Base-by-base conservation (phyloP, 2,329 filamentous ascomycete genomes). In the Colletotrichum higginsianum region DNA sequence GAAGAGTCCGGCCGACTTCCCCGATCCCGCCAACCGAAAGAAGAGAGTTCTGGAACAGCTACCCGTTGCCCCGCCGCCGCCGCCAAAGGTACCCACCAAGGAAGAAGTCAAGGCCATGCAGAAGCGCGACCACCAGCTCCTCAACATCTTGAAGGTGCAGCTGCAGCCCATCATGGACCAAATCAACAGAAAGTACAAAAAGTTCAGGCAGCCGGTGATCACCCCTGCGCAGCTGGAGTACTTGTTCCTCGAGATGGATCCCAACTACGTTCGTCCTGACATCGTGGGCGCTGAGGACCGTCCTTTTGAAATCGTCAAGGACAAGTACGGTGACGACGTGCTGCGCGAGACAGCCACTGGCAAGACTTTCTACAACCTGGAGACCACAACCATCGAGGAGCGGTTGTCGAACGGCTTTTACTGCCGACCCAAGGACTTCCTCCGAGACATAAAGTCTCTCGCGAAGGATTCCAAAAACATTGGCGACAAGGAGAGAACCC, bases 101-200 rank as follows among this genome's bases (percentile, higher is more conserved):
- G 93, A 93, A 66, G 94, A 98, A 78, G 87, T 93, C 71, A 95
- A 94, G 79, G 90, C 89, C 2, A 91, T 96, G 79, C 93, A 93
- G 82, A 93, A 94, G 81, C 90, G 90, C 73, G 97, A 99, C 78
- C 91, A 94, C 60, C 91, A 96, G 74, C 90, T 92, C 13, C 87
- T 98, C 65, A 98, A 98, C 79, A 85, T 92, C 70, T 85, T 99
- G 75, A 99, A 98, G 84, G 91, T 97, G 49, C 87, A 92, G 64
- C 90, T 99, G 66, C 95, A 98, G 81, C 94, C 94, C 2, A 94
- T 98, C 75, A 98, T 99, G 95, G 96, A 99, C 76, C 94, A 98
- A 82, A 94, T 99, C 79, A 96, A 97, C 80, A 87, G 88, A 73
- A 95, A 93, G 79, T 97, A 98, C 83, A 94, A 92, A 79, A 94